phyloP scores from a whole-genome alignment of 1,284 basidiomycete genomes.

The Puccinia coronata region DNA sequence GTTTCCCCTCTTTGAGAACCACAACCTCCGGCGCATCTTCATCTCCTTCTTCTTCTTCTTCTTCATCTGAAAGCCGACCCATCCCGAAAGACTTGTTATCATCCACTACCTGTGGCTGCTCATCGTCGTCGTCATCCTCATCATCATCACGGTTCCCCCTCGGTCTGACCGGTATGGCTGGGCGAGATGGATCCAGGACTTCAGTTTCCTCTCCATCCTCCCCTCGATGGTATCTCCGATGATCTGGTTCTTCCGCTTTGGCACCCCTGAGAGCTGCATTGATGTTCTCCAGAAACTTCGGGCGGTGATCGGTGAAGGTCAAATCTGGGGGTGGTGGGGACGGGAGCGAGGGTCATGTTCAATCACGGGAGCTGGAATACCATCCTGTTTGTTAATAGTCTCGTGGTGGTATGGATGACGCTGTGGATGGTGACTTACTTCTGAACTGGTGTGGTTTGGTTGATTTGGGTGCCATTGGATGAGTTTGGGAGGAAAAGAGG shows the following conservation, averaged over 20 bases:
- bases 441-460: slow-evolving; percentile 47
- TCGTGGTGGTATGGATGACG: background rate
- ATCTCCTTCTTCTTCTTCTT: slow-evolving; percentile 34
- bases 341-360: slow-evolving; percentile 24
- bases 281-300: slow-evolving; percentile 46
- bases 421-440: slow-evolving; percentile 22
- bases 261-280: slow-evolving; percentile 40
- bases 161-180: slow-evolving; percentile 42
- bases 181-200: slow-evolving; percentile 45
- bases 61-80: slow-evolving; percentile 42
- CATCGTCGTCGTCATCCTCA: slow-evolving; percentile 29
- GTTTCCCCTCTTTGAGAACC: slow-evolving; percentile 41
- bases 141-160: slow-evolving; percentile 1
- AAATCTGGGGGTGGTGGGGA: slow-evolving; percentile 39
- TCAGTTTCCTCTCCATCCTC: slow-evolving; percentile 32
- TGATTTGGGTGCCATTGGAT: no score
- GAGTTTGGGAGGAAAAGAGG: no score
- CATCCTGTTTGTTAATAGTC: slow-evolving; percentile 8
- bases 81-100: slow-evolving; percentile 16
- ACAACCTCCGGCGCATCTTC: slow-evolving; percentile 41
- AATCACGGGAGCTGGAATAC: slow-evolving; percentile 13
- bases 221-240: background rate
- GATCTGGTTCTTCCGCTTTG: background rate
- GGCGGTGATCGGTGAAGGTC: slow-evolving; percentile 44
- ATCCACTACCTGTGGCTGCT: slow-evolving; percentile 40